Base-by-base conservation (phyloP, 2,329 filamentous ascomycete genomes). In the Bipolaris victoriae region DNA sequence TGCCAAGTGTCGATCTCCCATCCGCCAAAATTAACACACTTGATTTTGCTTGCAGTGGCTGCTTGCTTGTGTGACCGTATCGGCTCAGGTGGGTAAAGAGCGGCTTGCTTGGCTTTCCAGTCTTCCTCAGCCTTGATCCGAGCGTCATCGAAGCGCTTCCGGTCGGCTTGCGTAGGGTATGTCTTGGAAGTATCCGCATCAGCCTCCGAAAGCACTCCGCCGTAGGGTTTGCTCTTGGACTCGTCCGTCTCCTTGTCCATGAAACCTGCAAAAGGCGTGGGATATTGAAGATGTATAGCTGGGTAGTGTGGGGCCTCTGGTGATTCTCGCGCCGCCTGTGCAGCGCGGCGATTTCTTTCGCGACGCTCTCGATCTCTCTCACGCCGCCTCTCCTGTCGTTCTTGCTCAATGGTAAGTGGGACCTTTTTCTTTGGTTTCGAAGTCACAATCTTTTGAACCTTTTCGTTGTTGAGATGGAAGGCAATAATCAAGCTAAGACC, bases 1-100 rank as follows among this genome's bases (percentile, higher is more conserved):
- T 99, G 97, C 93, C 95, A 98, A 3, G 95, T 99, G 74, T 99
- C 95, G 67, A 99, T 99, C 76, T 99, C 95, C 83, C 90, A 96
- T 49, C 92, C 92, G 44, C 95, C 95, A 78, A 99, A 98, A 70
- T 97, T 95, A 79, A 99, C 97, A 78, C 93, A 97, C 76, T 98
- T 96, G 75, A 99, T 98, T 78, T 97, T 95, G 76, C 93, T 98
- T 4, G 92, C 91, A 26, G 92, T 91, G 0, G 91, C 91, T n/a
- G 88, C 87, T 3, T 89, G 81, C 72, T 97, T 97, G 66, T 65
- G 62, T 5, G 67, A 60, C 37, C 67, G 69, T 1, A 48, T 88
- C 87, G 16, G 86, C 80, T 70, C 85, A 15, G 83, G 81, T 87
- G 86, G n/a, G 81, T 87, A 85, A 64, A 93, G 88, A 70, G 82